Base-by-base conservation (phyloP, 352 stramenopile genomes). In the Pythium myriotylum region DNA sequence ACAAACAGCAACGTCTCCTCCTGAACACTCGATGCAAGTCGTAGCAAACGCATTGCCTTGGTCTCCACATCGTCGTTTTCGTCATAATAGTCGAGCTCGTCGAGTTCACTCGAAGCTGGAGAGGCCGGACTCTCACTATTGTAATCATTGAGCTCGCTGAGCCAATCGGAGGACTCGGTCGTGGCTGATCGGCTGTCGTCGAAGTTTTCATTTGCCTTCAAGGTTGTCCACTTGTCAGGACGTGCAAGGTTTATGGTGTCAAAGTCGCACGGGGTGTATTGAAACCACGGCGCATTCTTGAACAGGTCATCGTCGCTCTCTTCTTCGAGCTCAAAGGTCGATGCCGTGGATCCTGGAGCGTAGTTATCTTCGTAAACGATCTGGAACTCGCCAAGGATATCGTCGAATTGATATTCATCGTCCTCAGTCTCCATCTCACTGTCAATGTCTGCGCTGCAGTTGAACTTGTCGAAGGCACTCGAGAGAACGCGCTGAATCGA, bases 381-480 rank as follows among this genome's bases (percentile, higher is more conserved):
- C 45, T 73, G 59, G 46, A 73, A 73, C 46, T 73, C 66, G 55
- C 61, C 55, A 4, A 73, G 65, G 51, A 70, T 42, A 13, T 61
- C 65, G n/a, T 68, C 51, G 41, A 67, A 56, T 3, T 3, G 4
- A 22, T 55, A 27, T 22, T 63, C 46, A 22, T 63, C 41, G 24
- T 59, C 48, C 10, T 27, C 19, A 17, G 2, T 55, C 20, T 35
- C 40, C 4, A 9, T 32, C 19, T 24, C 22, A 7, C 22, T 27
- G 8, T 8, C 14, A n/a, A 16, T 0, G 16, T 45, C 49, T 19
- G 2, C 33, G 17, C 10, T 43, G 37, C 23, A 19, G 46, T 46
- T 33, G 37, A 56, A 27, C 22, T 23, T 58, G 19, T 48, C 24
- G 19, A 41, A 48, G 10, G 52, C 60, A 16, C 22, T 37, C 20